These are phyloP conservation scores for Corynespora cassiicola DNA, from an alignment of 2,329 filamentous ascomycete species.

Conservation along the genomic window DNA sequence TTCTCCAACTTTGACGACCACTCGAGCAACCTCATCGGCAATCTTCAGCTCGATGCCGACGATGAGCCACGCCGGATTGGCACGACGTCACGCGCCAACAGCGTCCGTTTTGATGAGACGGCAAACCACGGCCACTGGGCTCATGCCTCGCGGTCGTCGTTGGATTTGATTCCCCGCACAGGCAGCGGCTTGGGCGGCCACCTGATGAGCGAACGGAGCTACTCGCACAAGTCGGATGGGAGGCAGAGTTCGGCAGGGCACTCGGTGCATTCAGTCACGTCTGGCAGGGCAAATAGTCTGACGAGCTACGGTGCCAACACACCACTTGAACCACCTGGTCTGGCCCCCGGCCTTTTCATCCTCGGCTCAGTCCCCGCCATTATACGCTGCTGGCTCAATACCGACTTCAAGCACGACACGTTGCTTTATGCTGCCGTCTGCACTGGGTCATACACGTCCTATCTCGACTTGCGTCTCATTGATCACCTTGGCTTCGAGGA, in stretches of 20 bases:
- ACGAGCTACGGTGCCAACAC: slow-evolving; percentile 71
- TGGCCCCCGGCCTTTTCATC: slow-evolving; percentile 84
- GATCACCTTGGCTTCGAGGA: slow-evolving; percentile 74
- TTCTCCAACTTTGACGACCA: slow-evolving; percentile 93
- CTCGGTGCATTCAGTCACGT: slow-evolving; percentile 77
- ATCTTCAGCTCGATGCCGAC: slow-evolving; percentile 83
- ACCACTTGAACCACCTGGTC: slow-evolving; percentile 74
- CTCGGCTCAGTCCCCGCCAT: slow-evolving; percentile 91
- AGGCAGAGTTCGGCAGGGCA: slow-evolving; percentile 92
- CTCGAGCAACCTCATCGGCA: slow-evolving; percentile 77
- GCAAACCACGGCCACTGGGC: slow-evolving; percentile 90
- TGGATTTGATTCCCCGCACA: slow-evolving; percentile 81
- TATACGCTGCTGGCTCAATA: slow-evolving; percentile 93
- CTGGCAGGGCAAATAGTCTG: slow-evolving; percentile 85
- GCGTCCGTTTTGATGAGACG: slow-evolving; percentile 96
- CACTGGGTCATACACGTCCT: slow-evolving; percentile 87
- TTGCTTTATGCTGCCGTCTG: slow-evolving; percentile 92
- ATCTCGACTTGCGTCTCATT: slow-evolving; percentile 77
- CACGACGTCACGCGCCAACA: slow-evolving; percentile 90
- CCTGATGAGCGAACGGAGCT: slow-evolving; percentile 85
- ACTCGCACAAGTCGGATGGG: slow-evolving; percentile 95
- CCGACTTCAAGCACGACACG: slow-evolving; percentile 86
- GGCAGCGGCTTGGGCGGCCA: slow-evolving; percentile 80
- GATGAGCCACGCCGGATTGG: slow-evolving; percentile 86
- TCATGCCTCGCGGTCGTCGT: slow-evolving; percentile 80